Percentiles rank a stretch among this genome's conserved stretches.
Evolutionary conservation across 257 asterid genomes (phyloP).

Genomic region (Misopates orontium): DNA sequence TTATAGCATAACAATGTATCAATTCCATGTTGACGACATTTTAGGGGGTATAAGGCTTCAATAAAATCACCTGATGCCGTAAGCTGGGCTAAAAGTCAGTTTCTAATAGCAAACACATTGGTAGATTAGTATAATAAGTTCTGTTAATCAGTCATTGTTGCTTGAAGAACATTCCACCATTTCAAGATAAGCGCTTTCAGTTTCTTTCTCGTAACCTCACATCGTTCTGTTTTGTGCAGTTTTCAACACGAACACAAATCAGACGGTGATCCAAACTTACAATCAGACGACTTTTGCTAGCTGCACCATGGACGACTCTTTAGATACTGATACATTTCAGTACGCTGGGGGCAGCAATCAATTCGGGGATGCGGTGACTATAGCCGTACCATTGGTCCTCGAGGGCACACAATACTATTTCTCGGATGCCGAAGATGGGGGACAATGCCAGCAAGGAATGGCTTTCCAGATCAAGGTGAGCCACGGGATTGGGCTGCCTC

Average conservation of each 20-base stretch:
- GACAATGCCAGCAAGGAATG: conserved; percentile 68
- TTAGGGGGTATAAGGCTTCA: too few species aligned
- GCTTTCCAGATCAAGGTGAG: conserved; percentile 67
- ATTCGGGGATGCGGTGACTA: conserved; percentile 38
- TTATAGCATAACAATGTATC: too few species aligned
- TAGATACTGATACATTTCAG: conserved; percentile 61
- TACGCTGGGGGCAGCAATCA: conserved; percentile 46
- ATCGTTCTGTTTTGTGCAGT: conserved; percentile 41
- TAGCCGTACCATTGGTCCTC: conserved; percentile 51
- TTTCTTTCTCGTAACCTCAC: too few species aligned
- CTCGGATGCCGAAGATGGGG: conserved; percentile 75
- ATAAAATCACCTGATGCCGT: too few species aligned
- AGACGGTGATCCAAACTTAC: conserved; percentile 85
- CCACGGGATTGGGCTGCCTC: conserved; percentile 82
- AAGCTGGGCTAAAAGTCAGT: too few species aligned
- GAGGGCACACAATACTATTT: conserved; percentile 68
- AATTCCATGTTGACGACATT: too few species aligned
- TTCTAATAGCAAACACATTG: too few species aligned
- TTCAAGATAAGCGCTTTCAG: too few species aligned
- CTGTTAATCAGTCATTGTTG: too few species aligned
- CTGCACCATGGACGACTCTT: conserved; percentile 61
- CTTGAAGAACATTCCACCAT: too few species aligned
- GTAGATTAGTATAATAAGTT: too few species aligned
- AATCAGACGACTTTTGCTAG: conserved; percentile 59
- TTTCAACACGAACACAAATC: conserved; percentile 80